Conservation (phyloP, 306 rosid genomes). For the Begonia masoniana region DNA sequence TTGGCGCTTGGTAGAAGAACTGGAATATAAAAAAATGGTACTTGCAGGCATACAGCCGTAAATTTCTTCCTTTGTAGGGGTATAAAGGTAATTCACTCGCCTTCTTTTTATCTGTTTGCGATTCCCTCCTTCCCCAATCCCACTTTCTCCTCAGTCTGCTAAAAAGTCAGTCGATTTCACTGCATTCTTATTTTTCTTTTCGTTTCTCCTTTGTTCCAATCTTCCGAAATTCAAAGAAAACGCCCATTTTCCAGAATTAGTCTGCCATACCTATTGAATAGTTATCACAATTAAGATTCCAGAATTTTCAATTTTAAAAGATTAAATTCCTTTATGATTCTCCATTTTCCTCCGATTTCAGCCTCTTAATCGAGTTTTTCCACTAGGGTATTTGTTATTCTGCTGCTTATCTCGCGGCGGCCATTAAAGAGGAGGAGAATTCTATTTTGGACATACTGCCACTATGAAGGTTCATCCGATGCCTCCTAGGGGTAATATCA, state of each 20-base stretch:
- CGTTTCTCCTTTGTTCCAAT: neutral
- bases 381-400: conserved; percentile 11
- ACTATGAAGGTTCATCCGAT: conserved; percentile 81
- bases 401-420: conserved; percentile 5
- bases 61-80: too few species aligned
- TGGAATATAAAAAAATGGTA: too few species aligned
- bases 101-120: neutral
- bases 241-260: neutral
- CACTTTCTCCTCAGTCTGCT: neutral
- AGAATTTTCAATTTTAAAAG: too few species aligned
- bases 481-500: conserved; percentile 63
- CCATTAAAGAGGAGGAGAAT: neutral
- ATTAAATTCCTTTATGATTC: conserved; percentile 32
- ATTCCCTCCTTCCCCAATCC: neutral
- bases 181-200: neutral
- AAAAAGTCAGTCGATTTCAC: neutral
- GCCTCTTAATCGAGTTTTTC: conserved; percentile 14
- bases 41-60: too few species aligned
- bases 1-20: too few species aligned
- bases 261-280: too few species aligned
- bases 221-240: neutral
- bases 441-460: neutral
- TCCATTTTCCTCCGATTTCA: conserved; percentile 6
- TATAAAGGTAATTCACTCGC: neutral
- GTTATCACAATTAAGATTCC: too few species aligned